Evolutionary conservation across 2,329 filamentous ascomycete genomes (phyloP).

Genomic region (Beauveria australis): DNA sequence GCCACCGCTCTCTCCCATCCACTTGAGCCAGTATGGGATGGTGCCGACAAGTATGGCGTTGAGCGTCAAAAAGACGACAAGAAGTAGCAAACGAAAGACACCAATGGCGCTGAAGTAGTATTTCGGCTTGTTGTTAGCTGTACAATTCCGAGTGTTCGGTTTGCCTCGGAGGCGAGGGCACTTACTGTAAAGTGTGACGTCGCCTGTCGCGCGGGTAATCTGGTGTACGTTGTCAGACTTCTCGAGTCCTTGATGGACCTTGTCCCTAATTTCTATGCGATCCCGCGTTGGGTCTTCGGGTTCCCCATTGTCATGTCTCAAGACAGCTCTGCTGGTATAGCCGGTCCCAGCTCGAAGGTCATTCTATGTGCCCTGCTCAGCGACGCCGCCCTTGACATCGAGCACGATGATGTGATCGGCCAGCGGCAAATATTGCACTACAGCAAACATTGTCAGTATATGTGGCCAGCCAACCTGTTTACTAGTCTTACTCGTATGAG

Average conservation of each 20-base stretch:
- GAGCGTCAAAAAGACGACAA: not conserved
- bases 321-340: constrained; percentile 7
- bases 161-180: not conserved
- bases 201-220: not conserved
- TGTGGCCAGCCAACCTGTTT: not conserved
- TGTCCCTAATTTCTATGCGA: not conserved
- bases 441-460: not conserved
- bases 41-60: not conserved
- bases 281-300: not conserved
- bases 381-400: constrained; percentile 1
- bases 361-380: constrained; percentile 14
- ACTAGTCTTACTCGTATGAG: constrained; percentile 10
- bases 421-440: constrained; percentile 11
- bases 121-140: not conserved
- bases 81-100: not conserved
- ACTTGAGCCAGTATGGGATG: not conserved
- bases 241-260: not conserved
- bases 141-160: not conserved
- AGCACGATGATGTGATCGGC: constrained; percentile 13
- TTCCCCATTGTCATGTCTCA: not conserved
- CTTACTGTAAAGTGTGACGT: not conserved
- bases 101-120: constrained; percentile 1
- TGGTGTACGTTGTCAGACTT: not conserved
- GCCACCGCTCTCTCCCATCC: not conserved
- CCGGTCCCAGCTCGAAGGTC: constrained; percentile 5